Base-by-base conservation (phyloP, 306 rosid genomes). In the Leucaena leucocephala region DNA sequence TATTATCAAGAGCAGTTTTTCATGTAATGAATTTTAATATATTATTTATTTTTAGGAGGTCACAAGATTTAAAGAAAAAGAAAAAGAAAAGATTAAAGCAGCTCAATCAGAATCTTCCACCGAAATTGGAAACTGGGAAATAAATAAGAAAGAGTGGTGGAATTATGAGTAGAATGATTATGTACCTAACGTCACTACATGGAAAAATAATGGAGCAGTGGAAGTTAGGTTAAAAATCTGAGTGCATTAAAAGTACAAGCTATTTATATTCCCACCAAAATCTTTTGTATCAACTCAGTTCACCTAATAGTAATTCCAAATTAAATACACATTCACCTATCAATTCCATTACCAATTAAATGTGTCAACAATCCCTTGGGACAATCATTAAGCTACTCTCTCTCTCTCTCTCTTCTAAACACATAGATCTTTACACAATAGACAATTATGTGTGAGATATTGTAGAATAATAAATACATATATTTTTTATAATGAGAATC, bases 221-320 rank as follows among this genome's bases (percentile, higher is more conserved):
- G 34, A 71, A 49, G 75, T 48, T 71, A 15, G 62, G 75, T 46
- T 33, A 49, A 71, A 69, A 71, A 8, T 33, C 33, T 48, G 46
- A 48, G 43, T 12, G 75, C 75, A 48, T 22, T 42, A 8, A 27
- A 27, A 48, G 75, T 69, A 69, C 21, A 67, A 69, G 57, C 17
- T 45, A 68, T 44, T 44, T 44, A 49, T 7, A 11, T 68, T 5
- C 73, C 49, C 55, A 68, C 55, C 38, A 68, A 68, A 68, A 12
- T 10, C 35, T 8, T 19, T 27, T 40, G 10, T 2, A 67, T 27
- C 13, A 66, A 66, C 2, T 65, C 27, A 67, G 21, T 4, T 42
- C 14, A 21, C 16, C 40, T 1, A 67, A 67, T 38, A 4, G 5
- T 4, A 4, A 36, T 36, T 27, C 0, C 0, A 63, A 35, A 62